Percentiles rank a stretch among this genome's conserved stretches.
phyloP scores from a whole-genome alignment of 1,139 yeast species.

The Hemisphaericaspora xylanilytica region DNA sequence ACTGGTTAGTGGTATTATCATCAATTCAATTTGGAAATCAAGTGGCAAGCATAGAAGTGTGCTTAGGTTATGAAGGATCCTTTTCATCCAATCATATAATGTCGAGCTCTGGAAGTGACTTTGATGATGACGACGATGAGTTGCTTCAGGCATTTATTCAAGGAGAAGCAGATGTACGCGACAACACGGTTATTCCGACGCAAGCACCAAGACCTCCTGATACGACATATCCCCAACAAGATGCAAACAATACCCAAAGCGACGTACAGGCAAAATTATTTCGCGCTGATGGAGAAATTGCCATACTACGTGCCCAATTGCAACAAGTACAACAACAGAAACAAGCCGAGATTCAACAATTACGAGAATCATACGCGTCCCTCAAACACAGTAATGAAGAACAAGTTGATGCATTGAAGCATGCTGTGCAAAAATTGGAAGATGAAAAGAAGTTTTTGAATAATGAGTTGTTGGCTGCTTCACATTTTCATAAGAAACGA shows the following conservation, averaged over 20 bases:
- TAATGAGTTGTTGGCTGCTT: slow-evolving; percentile 35
- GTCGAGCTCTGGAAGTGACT: slow-evolving; percentile 13
- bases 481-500: slow-evolving; percentile 16
- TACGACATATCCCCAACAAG: background rate
- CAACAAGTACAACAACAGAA: slow-evolving; percentile 46
- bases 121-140: slow-evolving; percentile 40
- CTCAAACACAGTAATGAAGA: slow-evolving; percentile 35
- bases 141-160: slow-evolving; percentile 20
- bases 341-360: slow-evolving; percentile 40
- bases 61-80: no score
- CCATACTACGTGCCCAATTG: slow-evolving; percentile 68
- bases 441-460: slow-evolving; percentile 69
- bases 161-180: slow-evolving; percentile 8
- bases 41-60: no score
- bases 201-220: slow-evolving; percentile 5
- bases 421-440: slow-evolving; percentile 53
- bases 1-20: no score
- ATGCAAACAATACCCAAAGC: slow-evolving; percentile 3
- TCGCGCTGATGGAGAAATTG: slow-evolving; percentile 72
- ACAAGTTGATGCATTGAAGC: slow-evolving; percentile 41
- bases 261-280: slow-evolving; percentile 30
- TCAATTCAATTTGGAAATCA: no score
- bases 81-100: background rate
- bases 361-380: slow-evolving; percentile 34
- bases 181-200: slow-evolving; percentile 9